Evolutionary conservation across 371 early-diverging fungal genomes (phyloP), one percentile per base, ranked within the genome.

Genomic region (Rhizomucor miehei): DNA sequence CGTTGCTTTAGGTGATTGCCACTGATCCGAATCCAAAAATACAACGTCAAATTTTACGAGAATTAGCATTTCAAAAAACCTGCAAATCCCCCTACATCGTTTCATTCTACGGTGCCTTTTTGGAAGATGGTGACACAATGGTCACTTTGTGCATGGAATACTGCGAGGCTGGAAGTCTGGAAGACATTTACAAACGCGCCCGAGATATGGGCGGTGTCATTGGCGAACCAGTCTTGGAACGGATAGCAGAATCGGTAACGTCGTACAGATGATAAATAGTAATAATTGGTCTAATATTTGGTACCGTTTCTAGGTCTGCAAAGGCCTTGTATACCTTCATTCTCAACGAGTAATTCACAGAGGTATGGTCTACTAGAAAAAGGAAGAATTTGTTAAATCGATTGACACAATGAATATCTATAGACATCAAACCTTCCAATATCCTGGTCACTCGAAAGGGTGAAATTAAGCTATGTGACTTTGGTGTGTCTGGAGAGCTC

Each of bases 131-230:
- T 19, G 91, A 93, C 41, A 82, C 84, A 20, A 80, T 86, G 11
- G 81, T 98, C n/a, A 88, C 90, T 12, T 87, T 98, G 41, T 95
- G 94, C 77, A 94, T 97, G 92, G 99, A 97, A 70, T 95, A 87
- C 63, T 87, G 88, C 60, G 89, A 89, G 59, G 90, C 86, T 12
- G 93, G 93, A 16, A 89, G 89, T 56, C 74, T 92, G 45, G 90
- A 91, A 55, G 82, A 81, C 43, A 87, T 92, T 21, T 91, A 90
- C 58, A 89, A 86, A 66, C 74, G 82, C 20, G 82, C 88, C 35
- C 68, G 79, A 21, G 77, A 79, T 54, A 65, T 84, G 46, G 75
- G 81, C 19, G 84, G 78, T 47, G 60, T 80, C 14, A 88, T 92
- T 65, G 89, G 90, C 19, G 92, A 92, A 55, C 78, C 79, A 29